Percentiles rank a stretch among this genome's conserved stretches.
Evolutionary conservation across 2,329 filamentous ascomycete species (phyloP).

Genomic region (Balansia obtecta): DNA sequence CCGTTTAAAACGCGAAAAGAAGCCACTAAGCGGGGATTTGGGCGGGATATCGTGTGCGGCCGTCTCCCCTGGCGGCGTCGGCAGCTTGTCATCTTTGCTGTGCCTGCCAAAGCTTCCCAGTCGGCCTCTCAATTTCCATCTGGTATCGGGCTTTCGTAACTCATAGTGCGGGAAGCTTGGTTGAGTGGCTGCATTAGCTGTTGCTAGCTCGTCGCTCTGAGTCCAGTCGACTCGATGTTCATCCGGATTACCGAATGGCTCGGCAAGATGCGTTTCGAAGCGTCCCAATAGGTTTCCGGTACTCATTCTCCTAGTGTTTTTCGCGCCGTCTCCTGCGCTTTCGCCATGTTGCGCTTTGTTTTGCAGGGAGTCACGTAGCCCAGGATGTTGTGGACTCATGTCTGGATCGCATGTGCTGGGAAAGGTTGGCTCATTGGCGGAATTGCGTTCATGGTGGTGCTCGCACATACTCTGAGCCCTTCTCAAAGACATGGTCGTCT

Average conservation of each 20-base stretch:
- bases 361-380: conserved; percentile 21
- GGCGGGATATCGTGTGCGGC: conserved; percentile 9
- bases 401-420: conserved; percentile 24
- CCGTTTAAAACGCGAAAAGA: conserved; percentile 34
- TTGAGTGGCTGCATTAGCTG: not conserved
- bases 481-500: conserved; percentile 23
- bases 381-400: conserved; percentile 9
- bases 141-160: conserved; percentile 33
- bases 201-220: conserved; percentile 37
- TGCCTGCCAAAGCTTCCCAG: conserved; percentile 23
- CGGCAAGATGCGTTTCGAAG: conserved; percentile 6
- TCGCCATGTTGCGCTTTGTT: conserved; percentile 10
- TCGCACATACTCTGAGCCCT: conserved; percentile 27
- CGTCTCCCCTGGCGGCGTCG: conserved; percentile 9
- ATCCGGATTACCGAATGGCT: conserved; percentile 11
- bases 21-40: conserved; percentile 24
- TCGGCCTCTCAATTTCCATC: conserved; percentile 34
- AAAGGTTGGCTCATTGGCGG: conserved; percentile 25
- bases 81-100: conserved; percentile 14
- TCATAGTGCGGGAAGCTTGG: conserved; percentile 11
- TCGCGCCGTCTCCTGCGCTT: conserved; percentile 6
- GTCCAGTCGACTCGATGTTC: conserved; percentile 44
- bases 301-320: conserved; percentile 22
- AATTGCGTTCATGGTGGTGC: conserved; percentile 27
- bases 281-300: conserved; percentile 21